Evolutionary conservation across 2,329 filamentous ascomycete species (phyloP).

Genomic region (Calonectria multiphialidica): DNA sequence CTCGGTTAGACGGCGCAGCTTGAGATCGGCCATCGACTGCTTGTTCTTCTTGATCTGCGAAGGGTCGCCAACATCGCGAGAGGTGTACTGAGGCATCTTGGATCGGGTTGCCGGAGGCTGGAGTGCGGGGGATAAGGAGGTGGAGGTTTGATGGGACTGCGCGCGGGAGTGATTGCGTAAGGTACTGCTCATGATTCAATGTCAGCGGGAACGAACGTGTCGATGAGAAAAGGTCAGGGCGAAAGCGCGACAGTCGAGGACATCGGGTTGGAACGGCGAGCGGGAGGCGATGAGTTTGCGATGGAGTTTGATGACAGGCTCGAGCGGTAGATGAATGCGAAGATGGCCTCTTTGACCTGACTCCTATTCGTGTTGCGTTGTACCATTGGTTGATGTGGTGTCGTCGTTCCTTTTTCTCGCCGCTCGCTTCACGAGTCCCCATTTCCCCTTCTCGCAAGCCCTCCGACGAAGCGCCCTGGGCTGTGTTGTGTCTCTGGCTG

Average conservation of each 20-base stretch:
- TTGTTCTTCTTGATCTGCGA: conserved; percentile 89
- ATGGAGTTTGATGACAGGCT: conserved; percentile 16
- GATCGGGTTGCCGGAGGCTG: conserved; percentile 36
- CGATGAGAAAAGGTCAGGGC: conserved; percentile 8
- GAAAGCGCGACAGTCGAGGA: conserved; percentile 9
- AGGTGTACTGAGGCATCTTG: conserved; percentile 76
- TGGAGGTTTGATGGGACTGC: conserved; percentile 29
- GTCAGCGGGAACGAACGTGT: conserved; percentile 28
- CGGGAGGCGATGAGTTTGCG: not conserved
- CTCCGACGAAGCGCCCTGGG: conserved; percentile 13
- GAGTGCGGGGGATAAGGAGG: conserved; percentile 20
- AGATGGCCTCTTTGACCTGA: conserved; percentile 23
- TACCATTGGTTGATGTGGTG: conserved; percentile 23
- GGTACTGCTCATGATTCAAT: conserved; percentile 33
- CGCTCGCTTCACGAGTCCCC: conserved; percentile 18
- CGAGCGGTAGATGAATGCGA: conserved; percentile 1
- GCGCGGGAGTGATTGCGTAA: conserved; percentile 26
- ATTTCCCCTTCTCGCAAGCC: conserved; percentile 23
- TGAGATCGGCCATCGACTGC: conserved; percentile 99
- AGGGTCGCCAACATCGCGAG: conserved; percentile 75
- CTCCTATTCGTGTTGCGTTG: conserved; percentile 25
- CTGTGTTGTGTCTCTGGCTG: conserved; percentile 19
- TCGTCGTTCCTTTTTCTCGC: conserved; percentile 29
- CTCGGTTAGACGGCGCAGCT: conserved; percentile 95
- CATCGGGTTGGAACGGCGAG: conserved; percentile 15